Conservation (phyloP, 306 rosid genomes). For the Delonix regia region DNA sequence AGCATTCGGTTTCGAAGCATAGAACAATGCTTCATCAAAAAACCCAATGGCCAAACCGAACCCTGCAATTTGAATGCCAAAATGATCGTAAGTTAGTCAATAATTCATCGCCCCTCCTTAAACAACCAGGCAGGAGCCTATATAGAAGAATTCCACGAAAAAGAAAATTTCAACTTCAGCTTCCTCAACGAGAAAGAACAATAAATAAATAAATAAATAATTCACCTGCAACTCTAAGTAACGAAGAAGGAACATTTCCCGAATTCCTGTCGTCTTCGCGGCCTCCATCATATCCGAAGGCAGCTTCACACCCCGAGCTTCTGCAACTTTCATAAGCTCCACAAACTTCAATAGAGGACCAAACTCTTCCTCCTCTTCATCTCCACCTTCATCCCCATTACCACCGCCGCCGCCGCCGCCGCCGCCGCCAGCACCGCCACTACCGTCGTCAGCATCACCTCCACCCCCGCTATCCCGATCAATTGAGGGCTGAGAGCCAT, state of each 20-base stretch:
- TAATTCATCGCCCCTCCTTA: not conserved
- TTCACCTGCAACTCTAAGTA: slow-evolving; percentile 74
- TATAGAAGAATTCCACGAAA: not conserved
- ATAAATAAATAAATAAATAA: not conserved
- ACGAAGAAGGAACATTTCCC: slow-evolving; percentile 72
- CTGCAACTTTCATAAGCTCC: slow-evolving; percentile 72
- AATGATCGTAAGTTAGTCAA: not conserved
- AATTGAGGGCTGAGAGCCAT: slow-evolving; percentile 21
- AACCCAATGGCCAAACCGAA: slow-evolving; percentile 64
- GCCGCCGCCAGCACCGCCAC: slow-evolving; percentile 24
- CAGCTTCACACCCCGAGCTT: slow-evolving; percentile 63
- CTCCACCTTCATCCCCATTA: slow-evolving; percentile 33
- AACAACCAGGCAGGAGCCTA: slow-evolving; percentile 12
- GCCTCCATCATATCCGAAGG: slow-evolving; percentile 86
- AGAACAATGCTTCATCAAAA: slow-evolving; percentile 71
- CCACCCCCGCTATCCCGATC: slow-evolving; percentile 35
- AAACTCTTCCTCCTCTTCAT: slow-evolving; percentile 64
- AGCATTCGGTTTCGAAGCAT: slow-evolving; percentile 89
- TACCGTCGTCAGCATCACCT: slow-evolving; percentile 3
- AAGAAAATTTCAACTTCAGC: slow-evolving; percentile 11
- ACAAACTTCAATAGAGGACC: slow-evolving; percentile 71
- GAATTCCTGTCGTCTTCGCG: slow-evolving; percentile 66
- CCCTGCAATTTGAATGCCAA: slow-evolving; percentile 55
- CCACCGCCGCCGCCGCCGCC: slow-evolving; percentile 47
- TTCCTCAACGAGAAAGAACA: not conserved